These are phyloP conservation scores for Cryptococcus sp. DNA, from an alignment of 1,284 basidiomycete species.

Conservation along the genomic window DNA sequence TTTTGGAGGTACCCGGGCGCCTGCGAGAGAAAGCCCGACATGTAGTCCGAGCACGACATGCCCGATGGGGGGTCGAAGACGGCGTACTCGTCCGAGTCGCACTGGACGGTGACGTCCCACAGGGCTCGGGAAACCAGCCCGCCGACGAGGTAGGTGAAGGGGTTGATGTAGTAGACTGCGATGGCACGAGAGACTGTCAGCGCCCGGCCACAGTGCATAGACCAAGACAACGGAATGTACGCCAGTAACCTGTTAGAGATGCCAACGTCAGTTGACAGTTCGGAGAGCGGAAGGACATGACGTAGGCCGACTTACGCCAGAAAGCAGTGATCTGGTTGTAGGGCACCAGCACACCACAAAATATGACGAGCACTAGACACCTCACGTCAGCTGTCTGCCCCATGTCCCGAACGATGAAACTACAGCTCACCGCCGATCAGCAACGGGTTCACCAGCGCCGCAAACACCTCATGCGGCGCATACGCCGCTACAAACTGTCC, in stretches of 20 bases:
- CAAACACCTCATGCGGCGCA: constrained; percentile 36
- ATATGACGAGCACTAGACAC: constrained; percentile 19
- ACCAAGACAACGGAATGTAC: background rate
- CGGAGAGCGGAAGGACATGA: too few relatives aligned
- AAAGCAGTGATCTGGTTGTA: constrained; percentile 31
- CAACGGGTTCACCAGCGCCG: constrained; percentile 30
- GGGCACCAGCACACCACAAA: constrained; percentile 34
- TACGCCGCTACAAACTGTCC: constrained; percentile 33
- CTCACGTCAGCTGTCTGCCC: background rate
- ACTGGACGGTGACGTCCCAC: constrained; percentile 35
- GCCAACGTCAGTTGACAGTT: too few relatives aligned
- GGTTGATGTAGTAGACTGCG: constrained; percentile 35
- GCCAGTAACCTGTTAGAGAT: constrained; percentile 30
- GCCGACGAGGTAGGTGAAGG: constrained; percentile 37
- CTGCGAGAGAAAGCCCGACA: constrained; percentile 20
- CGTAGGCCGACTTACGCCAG: constrained; percentile 22
- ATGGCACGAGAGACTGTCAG: background rate
- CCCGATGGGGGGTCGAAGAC: constrained; percentile 40
- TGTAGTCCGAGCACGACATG: constrained; percentile 41
- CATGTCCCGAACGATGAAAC: too few relatives aligned
- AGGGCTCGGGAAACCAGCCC: constrained; percentile 27
- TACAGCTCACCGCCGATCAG: constrained; percentile 14
- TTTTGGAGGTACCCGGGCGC: constrained; percentile 34
- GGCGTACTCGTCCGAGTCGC: constrained; percentile 34
- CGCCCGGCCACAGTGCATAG: background rate